These are phyloP conservation scores for Pisolithus tinctorius DNA, from an alignment of 768 basidiomycete species.

Conservation along the genomic window DNA sequence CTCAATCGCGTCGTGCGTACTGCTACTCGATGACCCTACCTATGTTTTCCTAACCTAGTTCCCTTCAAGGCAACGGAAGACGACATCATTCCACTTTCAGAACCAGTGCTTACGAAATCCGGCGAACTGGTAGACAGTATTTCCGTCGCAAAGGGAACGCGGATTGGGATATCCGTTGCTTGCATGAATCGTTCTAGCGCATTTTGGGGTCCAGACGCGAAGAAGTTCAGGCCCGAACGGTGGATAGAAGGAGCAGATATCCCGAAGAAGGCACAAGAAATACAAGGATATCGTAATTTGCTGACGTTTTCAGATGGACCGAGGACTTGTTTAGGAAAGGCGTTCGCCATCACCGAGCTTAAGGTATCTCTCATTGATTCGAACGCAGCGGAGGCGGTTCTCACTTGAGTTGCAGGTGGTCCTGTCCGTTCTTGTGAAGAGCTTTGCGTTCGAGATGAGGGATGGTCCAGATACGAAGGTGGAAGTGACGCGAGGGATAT, in stretches of 20 bases:
- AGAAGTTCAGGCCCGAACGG: constrained; percentile 54
- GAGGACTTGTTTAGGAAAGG: constrained; percentile 42
- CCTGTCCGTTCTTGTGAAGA: constrained; percentile 33
- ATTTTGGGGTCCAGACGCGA: constrained; percentile 57
- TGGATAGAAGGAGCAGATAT: constrained; percentile 42
- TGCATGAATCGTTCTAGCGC: constrained; percentile 44
- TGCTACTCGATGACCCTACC: too few species aligned
- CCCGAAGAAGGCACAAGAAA: constrained; percentile 27
- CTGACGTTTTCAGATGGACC: constrained; percentile 49
- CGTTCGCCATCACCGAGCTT: constrained; percentile 37
- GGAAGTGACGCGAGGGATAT: constrained; percentile 1
- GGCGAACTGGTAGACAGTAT: constrained; percentile 38
- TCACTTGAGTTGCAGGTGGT: constrained; percentile 29
- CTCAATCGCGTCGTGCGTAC: constrained; percentile 9
- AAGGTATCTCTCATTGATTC: constrained; percentile 13
- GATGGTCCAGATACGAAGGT: constrained; percentile 30
- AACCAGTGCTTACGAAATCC: constrained; percentile 36
- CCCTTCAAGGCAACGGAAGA: constrained; percentile 39
- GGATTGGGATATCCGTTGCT: constrained; percentile 36
- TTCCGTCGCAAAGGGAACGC: constrained; percentile 41
- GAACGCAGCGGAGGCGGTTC: neutral
- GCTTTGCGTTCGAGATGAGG: constrained; percentile 28
- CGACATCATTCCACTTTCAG: constrained; percentile 49
- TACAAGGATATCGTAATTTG: constrained; percentile 45
- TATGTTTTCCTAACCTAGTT: neutral